Evolutionary conservation across 176 grass and related monocot genomes (phyloP).

Genomic region (Pontederia crassipes): DNA sequence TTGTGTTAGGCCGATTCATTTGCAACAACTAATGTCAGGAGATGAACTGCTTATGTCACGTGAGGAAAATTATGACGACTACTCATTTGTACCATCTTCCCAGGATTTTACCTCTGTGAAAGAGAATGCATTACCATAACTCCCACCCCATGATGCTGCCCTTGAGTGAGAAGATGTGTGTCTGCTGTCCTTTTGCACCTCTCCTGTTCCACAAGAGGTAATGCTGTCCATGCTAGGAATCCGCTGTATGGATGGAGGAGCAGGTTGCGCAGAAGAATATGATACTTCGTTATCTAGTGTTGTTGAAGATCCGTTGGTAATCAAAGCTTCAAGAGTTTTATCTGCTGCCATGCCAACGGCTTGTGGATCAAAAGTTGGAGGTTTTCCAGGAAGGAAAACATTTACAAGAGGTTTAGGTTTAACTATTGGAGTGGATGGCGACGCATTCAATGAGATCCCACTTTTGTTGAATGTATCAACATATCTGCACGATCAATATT

Average conservation of each 20-base stretch:
- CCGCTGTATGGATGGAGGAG: conserved; percentile 49
- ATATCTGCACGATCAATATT: background rate
- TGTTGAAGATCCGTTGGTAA: conserved; percentile 30
- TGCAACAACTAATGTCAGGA: background rate
- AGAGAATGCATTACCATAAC: conserved; percentile 37
- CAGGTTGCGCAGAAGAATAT: conserved; percentile 33
- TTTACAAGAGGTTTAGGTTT: conserved; percentile 34
- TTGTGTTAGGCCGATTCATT: background rate
- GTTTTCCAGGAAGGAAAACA: conserved; percentile 57
- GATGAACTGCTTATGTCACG: conserved; percentile 22
- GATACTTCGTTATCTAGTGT: conserved; percentile 34
- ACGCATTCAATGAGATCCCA: conserved; percentile 28
- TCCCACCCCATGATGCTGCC: conserved; percentile 81
- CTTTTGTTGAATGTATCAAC: conserved; percentile 77
- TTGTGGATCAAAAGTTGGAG: conserved; percentile 24
- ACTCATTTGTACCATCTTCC: too few relatives aligned
- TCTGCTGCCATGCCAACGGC: conserved; percentile 26
- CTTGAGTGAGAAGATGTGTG: conserved; percentile 35
- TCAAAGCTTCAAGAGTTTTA: conserved; percentile 26
- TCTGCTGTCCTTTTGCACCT: conserved; percentile 13
- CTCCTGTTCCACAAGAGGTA: too few relatives aligned
- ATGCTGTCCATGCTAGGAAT: conserved; percentile 68
- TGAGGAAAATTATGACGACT: too few relatives aligned
- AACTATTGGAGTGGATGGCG: conserved; percentile 45
- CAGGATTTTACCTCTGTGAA: conserved; percentile 18